phyloP scores from a whole-genome alignment of 2,329 filamentous ascomycete species.

The Tolypocladium ophioglossoides region DNA sequence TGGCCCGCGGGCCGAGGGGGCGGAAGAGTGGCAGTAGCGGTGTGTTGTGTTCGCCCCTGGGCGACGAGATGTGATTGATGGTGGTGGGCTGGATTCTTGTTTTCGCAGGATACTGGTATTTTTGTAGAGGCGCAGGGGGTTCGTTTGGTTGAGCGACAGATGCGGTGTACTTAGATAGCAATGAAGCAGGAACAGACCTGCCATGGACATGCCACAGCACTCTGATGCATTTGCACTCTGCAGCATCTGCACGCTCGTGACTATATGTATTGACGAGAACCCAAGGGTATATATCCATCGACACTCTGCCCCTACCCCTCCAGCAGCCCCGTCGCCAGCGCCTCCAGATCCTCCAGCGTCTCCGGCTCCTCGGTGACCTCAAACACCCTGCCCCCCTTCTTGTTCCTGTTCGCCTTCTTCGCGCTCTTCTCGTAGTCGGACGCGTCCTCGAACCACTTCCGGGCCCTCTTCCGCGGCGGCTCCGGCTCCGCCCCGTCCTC shows the following conservation, averaged over 20 bases:
- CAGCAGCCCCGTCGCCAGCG: constrained; percentile 63
- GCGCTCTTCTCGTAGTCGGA: constrained; percentile 37
- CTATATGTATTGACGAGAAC: no score
- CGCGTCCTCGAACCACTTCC: constrained; percentile 72
- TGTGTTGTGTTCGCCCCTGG: no score
- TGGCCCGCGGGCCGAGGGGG: neutral
- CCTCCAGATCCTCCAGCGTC: constrained; percentile 70
- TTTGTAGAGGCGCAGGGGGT: neutral
- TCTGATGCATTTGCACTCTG: no score
- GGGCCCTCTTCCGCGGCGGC: constrained; percentile 46
- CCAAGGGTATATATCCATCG: neutral
- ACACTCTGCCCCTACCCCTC: constrained; percentile 23
- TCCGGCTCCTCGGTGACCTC: constrained; percentile 60
- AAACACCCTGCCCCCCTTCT: constrained; percentile 44
- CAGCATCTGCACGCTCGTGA: no score
- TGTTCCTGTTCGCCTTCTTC: constrained; percentile 28
- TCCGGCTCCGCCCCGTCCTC: constrained; percentile 25
- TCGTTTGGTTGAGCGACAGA: neutral
- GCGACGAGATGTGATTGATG: no score
- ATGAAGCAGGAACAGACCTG: neutral
- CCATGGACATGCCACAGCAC: neutral
- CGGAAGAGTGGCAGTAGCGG: neutral
- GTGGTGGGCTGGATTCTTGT: no score
- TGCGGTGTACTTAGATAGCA: neutral
- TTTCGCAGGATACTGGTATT: neutral